Evolutionary conservation across 73 alveolate genomes (phyloP).

Genomic region (Blepharisma japonicum): DNA sequence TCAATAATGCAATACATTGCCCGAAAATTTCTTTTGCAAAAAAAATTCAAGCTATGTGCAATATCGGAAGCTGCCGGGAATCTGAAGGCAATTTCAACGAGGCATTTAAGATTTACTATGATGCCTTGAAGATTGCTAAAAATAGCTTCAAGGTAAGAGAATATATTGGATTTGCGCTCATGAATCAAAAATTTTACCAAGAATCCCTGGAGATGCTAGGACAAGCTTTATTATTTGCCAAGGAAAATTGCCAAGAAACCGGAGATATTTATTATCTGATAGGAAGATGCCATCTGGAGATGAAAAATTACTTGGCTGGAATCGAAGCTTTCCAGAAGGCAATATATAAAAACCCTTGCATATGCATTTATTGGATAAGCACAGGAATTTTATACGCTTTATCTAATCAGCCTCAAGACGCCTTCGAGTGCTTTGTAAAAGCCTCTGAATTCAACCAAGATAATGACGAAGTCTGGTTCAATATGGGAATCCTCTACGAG

Average conservation of each 20-base stretch:
- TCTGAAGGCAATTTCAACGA: conserved; percentile 42
- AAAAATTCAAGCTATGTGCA: conserved; percentile 49
- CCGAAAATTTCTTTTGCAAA: conserved; percentile 50
- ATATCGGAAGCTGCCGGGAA: conserved; percentile 57
- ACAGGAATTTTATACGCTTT: conserved; percentile 47
- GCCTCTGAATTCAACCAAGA: conserved; percentile 49
- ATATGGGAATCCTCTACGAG: conserved; percentile 60
- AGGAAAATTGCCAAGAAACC: conserved; percentile 34
- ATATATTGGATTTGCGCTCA: conserved; percentile 49
- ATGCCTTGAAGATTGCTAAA: conserved; percentile 50
- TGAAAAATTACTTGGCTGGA: conserved; percentile 39
- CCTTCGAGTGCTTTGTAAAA: conserved; percentile 56
- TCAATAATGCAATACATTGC: conserved; percentile 43
- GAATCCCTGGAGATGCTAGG: conserved; percentile 42
- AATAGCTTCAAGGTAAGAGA: conserved; percentile 40
- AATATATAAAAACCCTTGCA: conserved; percentile 46
- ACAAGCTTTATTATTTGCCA: conserved; percentile 42
- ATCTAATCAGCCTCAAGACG: conserved; percentile 39
- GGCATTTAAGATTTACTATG: conserved; percentile 47
- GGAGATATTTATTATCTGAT: conserved; percentile 47
- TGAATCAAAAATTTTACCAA: conserved; percentile 33
- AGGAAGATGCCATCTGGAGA: conserved; percentile 54
- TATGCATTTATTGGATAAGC: conserved; percentile 51
- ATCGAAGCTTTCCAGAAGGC: conserved; percentile 40
- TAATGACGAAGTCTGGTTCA: conserved; percentile 56